Percentiles rank a stretch among this genome's conserved stretches.
phyloP scores from a whole-genome alignment of 2,329 filamentous ascomycete species.

The Pseudogymnoascus sp. region DNA sequence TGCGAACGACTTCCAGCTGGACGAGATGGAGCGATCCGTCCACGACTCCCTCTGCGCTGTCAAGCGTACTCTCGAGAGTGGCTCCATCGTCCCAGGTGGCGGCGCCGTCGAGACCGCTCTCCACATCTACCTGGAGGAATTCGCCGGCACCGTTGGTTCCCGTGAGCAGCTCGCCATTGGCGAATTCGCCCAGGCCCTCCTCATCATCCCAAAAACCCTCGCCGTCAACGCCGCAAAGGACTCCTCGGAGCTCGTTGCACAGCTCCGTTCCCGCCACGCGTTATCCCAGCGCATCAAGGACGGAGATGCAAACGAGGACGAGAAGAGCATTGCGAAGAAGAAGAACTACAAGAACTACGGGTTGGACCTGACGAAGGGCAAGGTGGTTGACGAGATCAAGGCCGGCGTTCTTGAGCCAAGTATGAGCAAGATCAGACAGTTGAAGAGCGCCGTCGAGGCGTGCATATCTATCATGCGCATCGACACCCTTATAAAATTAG shows the following conservation, averaged over 20 bases:
- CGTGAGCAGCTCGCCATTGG: constrained; percentile 96
- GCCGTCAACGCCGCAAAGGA: constrained; percentile 97
- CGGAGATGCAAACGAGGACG: constrained; percentile 73
- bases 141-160: constrained; percentile 92
- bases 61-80: constrained; percentile 93
- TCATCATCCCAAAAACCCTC: constrained; percentile 91
- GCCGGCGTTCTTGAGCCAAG: constrained; percentile 91
- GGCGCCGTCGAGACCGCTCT: constrained; percentile 97
- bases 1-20: constrained; percentile 89
- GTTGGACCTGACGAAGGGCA: constrained; percentile 79
- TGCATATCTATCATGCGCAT: constrained; percentile 99
- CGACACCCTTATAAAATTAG: constrained; percentile 95
- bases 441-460: constrained; percentile 97
- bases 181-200: constrained; percentile 90
- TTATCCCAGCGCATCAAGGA: constrained; percentile 87
- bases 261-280: constrained; percentile 88
- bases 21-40: constrained; percentile 98
- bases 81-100: constrained; percentile 91
- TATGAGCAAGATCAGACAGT: constrained; percentile 95
- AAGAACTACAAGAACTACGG: constrained; percentile 99
- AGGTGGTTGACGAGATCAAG: constrained; percentile 89
- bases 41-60: constrained; percentile 96
- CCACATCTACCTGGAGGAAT: constrained; percentile 98
- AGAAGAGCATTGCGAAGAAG: constrained; percentile 82
- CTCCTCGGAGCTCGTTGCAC: constrained; percentile 86